Percentiles rank a stretch among this genome's conserved stretches.
Conservation (phyloP, 495 filamentous ascomycete species). For the Aspergillus taichungensis region DNA sequence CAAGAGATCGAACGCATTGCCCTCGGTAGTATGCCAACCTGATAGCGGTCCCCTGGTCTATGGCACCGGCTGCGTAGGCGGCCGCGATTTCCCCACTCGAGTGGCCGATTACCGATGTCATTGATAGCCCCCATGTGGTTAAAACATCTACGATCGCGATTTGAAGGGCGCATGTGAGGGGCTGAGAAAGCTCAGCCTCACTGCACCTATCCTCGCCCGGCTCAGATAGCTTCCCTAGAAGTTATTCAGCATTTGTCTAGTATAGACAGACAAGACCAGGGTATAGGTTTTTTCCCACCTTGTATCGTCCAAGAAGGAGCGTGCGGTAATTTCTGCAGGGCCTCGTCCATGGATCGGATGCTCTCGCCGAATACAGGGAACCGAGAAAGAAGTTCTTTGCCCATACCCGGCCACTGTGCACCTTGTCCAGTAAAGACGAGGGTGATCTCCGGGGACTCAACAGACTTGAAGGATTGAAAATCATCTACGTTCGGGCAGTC, state of each 20-base stretch:
- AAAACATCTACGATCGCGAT: slow-evolving; percentile 9
- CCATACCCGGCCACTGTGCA: slow-evolving; percentile 22
- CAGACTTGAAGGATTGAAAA: background rate
- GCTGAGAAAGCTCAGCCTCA: slow-evolving; percentile 15
- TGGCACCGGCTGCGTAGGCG: slow-evolving; percentile 8
- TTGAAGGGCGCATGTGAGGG: slow-evolving; percentile 26
- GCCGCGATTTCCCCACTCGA: slow-evolving; percentile 17
- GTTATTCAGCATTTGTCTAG: background rate
- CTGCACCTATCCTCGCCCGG: background rate
- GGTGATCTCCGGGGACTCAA: slow-evolving; percentile 18
- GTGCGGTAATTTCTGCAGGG: background rate
- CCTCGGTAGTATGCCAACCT: slow-evolving; percentile 6
- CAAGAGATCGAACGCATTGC: background rate
- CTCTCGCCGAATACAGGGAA: background rate
- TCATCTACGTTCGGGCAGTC: too few relatives aligned
- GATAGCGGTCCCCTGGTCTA: slow-evolving; percentile 3
- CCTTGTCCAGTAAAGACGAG: slow-evolving; percentile 16
- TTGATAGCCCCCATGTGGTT: slow-evolving; percentile 1
- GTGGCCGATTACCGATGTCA: slow-evolving; percentile 10
- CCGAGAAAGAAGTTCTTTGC: slow-evolving; percentile 2
- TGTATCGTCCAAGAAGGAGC: slow-evolving; percentile 1
- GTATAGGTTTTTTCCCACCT: background rate
- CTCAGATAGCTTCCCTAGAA: background rate
- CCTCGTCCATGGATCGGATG: background rate
- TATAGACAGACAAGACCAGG: background rate